Conservation (phyloP, 2,329 filamentous ascomycete species). For the Meredithiella fracta region DNA sequence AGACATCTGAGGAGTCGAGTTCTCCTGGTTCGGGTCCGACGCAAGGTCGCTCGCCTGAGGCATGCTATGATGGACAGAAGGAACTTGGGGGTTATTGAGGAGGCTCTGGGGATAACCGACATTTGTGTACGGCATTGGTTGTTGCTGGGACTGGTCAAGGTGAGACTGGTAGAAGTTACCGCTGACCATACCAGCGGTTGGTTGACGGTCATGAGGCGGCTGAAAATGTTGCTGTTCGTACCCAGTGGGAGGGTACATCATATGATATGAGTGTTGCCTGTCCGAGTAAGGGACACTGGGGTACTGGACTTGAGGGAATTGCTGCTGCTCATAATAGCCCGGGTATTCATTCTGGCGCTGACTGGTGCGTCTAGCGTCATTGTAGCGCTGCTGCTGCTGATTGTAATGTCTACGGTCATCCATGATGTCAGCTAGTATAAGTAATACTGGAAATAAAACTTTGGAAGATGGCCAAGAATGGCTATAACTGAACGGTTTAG, state of each 20-base stretch:
- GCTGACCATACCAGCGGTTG: not conserved
- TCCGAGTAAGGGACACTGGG: not conserved
- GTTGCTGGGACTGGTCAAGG: not conserved
- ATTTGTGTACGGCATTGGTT: not conserved
- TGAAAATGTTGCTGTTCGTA: not conserved
- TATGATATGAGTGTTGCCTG: not conserved
- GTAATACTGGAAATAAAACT: not conserved
- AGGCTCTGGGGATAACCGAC: not conserved
- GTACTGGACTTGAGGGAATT: not conserved
- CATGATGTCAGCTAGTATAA: not conserved
- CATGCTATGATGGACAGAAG: not conserved
- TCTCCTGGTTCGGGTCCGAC: not conserved
- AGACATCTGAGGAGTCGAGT: not conserved
- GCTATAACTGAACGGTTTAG: not conserved
- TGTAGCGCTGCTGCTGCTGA: not conserved
- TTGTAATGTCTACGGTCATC: not conserved
- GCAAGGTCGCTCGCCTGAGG: not conserved
- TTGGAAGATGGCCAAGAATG: not conserved
- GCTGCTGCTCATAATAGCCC: not conserved
- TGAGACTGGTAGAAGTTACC: not conserved
- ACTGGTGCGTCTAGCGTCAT: not conserved
- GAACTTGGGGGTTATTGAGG: not conserved
- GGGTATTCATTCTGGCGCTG: not conserved
- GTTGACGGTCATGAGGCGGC: not conserved
- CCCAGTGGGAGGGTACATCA: not conserved